phyloP scores from a whole-genome alignment of 2,329 filamentous ascomycete genomes.

The Coniella lustricola region DNA sequence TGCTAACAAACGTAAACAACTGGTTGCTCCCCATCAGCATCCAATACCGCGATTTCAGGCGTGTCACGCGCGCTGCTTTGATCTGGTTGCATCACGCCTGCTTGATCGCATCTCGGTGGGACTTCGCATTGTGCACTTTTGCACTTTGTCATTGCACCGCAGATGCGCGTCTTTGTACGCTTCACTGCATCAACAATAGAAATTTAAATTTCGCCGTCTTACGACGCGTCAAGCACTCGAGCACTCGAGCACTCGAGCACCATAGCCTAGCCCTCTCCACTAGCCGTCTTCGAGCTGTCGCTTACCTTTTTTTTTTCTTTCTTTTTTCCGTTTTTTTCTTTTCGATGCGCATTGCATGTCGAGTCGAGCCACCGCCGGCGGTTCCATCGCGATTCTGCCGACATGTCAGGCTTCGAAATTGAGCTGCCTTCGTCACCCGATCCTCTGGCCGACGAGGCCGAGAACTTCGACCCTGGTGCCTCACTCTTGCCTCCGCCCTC shows the following conservation, averaged over 20 bases:
- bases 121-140: too few relatives aligned
- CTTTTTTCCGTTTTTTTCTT: neutral
- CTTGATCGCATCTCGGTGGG: too few relatives aligned
- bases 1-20: neutral
- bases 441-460: slow-evolving; percentile 29
- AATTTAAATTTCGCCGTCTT: too few relatives aligned
- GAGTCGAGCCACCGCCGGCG: slow-evolving; percentile 17
- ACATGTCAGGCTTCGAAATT: slow-evolving; percentile 20
- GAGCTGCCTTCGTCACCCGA: slow-evolving; percentile 29
- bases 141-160: too few relatives aligned
- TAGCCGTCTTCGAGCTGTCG: neutral
- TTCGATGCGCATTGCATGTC: slow-evolving; percentile 16
- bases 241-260: too few relatives aligned
- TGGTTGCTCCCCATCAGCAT: neutral
- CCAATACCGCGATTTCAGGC: neutral
- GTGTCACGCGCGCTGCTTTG: neutral
- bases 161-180: too few relatives aligned
- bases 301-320: too few relatives aligned
- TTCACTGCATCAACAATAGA: too few relatives aligned
- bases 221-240: too few relatives aligned
- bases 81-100: too few relatives aligned
- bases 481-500: slow-evolving; percentile 9
- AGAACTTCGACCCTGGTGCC: slow-evolving; percentile 21
- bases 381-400: slow-evolving; percentile 16
- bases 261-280: neutral